phyloP scores from a whole-genome alignment of 768 basidiomycete genomes.

The Xerocomellus chrysenteron region DNA sequence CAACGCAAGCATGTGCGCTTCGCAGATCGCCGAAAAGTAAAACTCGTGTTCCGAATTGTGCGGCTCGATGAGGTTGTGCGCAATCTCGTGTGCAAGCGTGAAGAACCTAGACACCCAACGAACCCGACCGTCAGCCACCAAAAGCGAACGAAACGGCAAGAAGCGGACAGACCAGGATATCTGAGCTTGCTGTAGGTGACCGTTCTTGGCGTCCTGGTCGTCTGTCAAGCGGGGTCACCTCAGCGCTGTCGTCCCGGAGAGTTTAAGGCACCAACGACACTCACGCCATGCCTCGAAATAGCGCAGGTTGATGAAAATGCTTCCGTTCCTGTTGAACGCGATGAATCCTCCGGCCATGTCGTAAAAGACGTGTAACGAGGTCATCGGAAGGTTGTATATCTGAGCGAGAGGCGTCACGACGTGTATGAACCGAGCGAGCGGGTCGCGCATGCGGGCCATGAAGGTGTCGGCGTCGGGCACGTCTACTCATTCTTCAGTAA shows the following conservation, averaged over 20 bases:
- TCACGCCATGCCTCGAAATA: constrained; percentile 87
- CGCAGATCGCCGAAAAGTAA: constrained; percentile 89
- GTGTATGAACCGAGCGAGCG: constrained; percentile 69
- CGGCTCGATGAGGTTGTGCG: constrained; percentile 82
- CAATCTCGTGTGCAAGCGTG: constrained; percentile 89
- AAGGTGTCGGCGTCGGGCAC: constrained; percentile 50
- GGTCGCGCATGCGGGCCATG: constrained; percentile 51
- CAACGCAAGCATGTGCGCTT: constrained; percentile 53
- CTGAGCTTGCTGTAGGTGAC: constrained; percentile 58
- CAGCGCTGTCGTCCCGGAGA: background rate
- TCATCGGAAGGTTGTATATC: constrained; percentile 71
- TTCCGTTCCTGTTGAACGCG: constrained; percentile 90
- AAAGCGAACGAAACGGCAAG: background rate
- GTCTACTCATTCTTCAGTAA: constrained; percentile 41
- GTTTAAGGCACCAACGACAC: constrained; percentile 26
- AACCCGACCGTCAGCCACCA: background rate
- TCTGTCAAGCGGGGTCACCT: constrained; percentile 43
- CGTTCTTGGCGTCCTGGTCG: constrained; percentile 60
- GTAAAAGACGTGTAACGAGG: constrained; percentile 83
- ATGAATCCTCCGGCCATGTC: constrained; percentile 79
- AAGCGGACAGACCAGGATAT: constrained; percentile 65
- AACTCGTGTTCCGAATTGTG: constrained; percentile 95
- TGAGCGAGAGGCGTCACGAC: constrained; percentile 63
- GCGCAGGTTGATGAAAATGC: constrained; percentile 84
- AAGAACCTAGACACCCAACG: constrained; percentile 58